Conservation (phyloP, 2,329 filamentous ascomycete genomes). For the Claviceps spartinae region DNA sequence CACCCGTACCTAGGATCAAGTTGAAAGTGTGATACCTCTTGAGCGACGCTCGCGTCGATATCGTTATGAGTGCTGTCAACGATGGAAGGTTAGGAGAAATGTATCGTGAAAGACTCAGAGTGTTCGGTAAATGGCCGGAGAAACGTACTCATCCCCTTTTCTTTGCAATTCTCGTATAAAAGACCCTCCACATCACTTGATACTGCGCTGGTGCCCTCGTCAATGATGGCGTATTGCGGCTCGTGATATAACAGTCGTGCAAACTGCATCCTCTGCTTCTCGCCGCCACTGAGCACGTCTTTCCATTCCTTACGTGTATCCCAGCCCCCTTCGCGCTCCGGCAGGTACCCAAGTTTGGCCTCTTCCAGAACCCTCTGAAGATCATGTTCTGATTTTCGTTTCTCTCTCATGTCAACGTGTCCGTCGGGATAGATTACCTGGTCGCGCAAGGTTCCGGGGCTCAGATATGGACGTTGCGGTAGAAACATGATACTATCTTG, state of each 20-base stretch:
- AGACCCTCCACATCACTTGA: constrained; percentile 89
- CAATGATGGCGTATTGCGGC: constrained; percentile 84
- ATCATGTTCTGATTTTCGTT: constrained; percentile 63
- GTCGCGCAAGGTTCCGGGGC: constrained; percentile 81
- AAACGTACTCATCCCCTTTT: constrained; percentile 75
- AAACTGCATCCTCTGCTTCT: constrained; percentile 92
- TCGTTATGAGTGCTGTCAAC: constrained; percentile 69
- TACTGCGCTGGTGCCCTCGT: constrained; percentile 90
- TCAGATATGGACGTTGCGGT: constrained; percentile 84
- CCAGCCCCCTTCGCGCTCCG: constrained; percentile 88
- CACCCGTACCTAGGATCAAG: constrained; percentile 68
- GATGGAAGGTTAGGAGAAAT: background rate
- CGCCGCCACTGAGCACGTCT: constrained; percentile 88
- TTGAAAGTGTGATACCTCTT: constrained; percentile 95
- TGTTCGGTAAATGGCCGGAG: background rate
- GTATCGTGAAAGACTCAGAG: background rate
- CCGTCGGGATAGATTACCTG: constrained; percentile 97
- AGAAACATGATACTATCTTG: constrained; percentile 97
- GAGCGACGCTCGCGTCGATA: constrained; percentile 84
- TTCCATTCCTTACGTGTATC: constrained; percentile 97
- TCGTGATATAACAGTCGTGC: constrained; percentile 88
- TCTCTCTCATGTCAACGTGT: constrained; percentile 82
- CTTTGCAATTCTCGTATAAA: constrained; percentile 85
- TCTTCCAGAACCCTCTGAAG: constrained; percentile 68
- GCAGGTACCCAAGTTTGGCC: constrained; percentile 76